phyloP scores from a whole-genome alignment of 148 eudicot species.

The Tetragonia tetragonoides region DNA sequence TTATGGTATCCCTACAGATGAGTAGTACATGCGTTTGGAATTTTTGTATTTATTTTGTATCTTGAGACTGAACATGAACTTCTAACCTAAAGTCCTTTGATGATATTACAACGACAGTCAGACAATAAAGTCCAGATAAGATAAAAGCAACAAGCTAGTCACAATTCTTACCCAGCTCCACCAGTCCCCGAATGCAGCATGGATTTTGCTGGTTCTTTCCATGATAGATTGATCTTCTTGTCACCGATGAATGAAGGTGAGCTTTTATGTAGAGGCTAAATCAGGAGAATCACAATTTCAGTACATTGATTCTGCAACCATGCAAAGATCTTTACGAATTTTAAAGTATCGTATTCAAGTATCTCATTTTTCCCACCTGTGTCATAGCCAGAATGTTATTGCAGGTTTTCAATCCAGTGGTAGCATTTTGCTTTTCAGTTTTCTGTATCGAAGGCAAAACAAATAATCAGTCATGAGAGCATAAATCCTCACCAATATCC shows the following conservation, averaged over 20 bases:
- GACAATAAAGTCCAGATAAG: neutral
- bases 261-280: constrained; percentile 71
- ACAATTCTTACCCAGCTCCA: constrained; percentile 52
- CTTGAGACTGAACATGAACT: neutral
- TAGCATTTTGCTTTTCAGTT: constrained; percentile 70
- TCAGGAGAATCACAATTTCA: constrained; percentile 12
- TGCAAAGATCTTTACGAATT: neutral
- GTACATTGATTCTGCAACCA: constrained; percentile 10
- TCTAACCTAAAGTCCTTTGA: neutral
- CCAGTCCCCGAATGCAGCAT: constrained; percentile 35
- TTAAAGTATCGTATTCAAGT: neutral
- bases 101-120: neutral
- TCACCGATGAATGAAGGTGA: constrained; percentile 84
- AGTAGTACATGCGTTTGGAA: too few relatives aligned
- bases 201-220: constrained; percentile 72
- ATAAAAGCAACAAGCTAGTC: neutral
- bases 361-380: constrained; percentile 43
- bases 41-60: neutral
- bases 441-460: constrained; percentile 45
- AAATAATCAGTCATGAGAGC: neutral
- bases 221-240: constrained; percentile 74
- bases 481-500: neutral
- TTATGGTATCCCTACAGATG: neutral
- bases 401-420: constrained; percentile 80
- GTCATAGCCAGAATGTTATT: constrained; percentile 92